Evolutionary conservation across 306 rosid genomes (phyloP).

Genomic region (Quercus variabilis): DNA sequence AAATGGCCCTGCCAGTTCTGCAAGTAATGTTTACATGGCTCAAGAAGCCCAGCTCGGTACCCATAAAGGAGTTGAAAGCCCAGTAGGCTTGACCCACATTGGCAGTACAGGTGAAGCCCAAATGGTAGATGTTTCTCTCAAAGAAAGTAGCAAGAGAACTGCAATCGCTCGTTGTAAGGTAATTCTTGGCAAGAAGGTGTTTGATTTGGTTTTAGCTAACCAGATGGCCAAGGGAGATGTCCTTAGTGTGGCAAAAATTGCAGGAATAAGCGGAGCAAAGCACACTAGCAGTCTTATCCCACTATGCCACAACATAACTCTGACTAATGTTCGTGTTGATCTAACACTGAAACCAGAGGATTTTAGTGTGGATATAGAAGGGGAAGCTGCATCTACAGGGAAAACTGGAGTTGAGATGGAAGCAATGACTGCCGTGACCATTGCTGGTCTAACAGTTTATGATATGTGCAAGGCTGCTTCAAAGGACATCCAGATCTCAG

Average conservation of each 20-base stretch:
- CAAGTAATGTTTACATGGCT: slow-evolving; percentile 17
- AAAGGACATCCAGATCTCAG: slow-evolving; percentile 62
- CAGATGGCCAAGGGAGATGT: slow-evolving; percentile 81
- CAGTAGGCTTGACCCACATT: slow-evolving; percentile 59
- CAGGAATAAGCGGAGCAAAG: slow-evolving; percentile 90
- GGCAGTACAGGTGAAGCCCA: slow-evolving; percentile 72
- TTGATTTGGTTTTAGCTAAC: slow-evolving; percentile 69
- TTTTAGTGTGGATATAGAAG: slow-evolving; percentile 71
- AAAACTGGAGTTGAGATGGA: slow-evolving; percentile 88
- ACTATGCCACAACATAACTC: slow-evolving; percentile 69
- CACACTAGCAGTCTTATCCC: slow-evolving; percentile 82
- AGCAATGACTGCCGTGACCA: slow-evolving; percentile 78
- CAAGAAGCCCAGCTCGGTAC: slow-evolving; percentile 26
- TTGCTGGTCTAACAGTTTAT: slow-evolving; percentile 78
- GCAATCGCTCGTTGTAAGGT: slow-evolving; percentile 81
- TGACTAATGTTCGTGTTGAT: slow-evolving; percentile 64
- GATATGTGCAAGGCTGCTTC: slow-evolving; percentile 98
- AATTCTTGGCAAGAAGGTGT: slow-evolving; percentile 82
- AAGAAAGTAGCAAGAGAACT: slow-evolving; percentile 61
- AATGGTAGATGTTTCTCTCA: slow-evolving; percentile 89
- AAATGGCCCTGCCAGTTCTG: slow-evolving; percentile 41
- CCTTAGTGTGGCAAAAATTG: slow-evolving; percentile 79
- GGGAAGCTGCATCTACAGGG: slow-evolving; percentile 67
- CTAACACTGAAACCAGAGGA: slow-evolving; percentile 53
- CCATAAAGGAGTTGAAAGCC: slow-evolving; percentile 23